Evolutionary conservation across 495 filamentous ascomycete genomes (phyloP), one percentile per base, ranked within the genome.

Genomic region (Viridothelium virens): DNA sequence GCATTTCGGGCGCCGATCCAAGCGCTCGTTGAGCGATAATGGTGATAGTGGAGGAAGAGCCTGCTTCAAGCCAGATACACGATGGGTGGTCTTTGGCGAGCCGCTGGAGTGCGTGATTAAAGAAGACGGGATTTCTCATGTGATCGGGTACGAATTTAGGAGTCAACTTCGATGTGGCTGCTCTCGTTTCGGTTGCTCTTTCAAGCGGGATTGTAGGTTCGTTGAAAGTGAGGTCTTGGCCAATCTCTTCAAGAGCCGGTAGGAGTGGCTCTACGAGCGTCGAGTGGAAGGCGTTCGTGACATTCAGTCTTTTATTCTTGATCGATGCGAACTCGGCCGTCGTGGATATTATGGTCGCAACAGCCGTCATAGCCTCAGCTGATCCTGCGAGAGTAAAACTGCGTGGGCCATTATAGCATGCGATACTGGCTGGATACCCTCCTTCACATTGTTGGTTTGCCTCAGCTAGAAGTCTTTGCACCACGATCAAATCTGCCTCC

Each of bases 251-350:
- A 5, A 73, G 47, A 39, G 41, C 25, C 14, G 7, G 38, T 3
- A 71, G 18, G 25, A 73, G 59, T 2, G 62, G 34, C 38, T 71
- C 68, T 2, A 67, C 47, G 11, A 73, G 66, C 4, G 18, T 44
- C 34, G 71, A 73, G 41, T 73, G 71, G 61, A 73, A 73, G 6
- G 63, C 67, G 62, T 73, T 66, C 9, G 65, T 68, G 7, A 71
- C 68, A 38, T 56, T 67, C 7, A 73, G 66, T 33, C 61, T 59
- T 66, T 70, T 53, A 14, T 5, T 53, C 48, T 53, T 69, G n/a
- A 69, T 25, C 5, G 48, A 14, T 1, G 12, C 48, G 18, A 53
- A 53, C 18, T 53, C 12, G 18, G 48, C 1, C 5, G 18, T 53
- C 18, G 44, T 68, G 18, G 48, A 25, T 14, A 18, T 18, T 25